Evolutionary conservation across 1,139 yeast genomes (phyloP), one percentile per base, ranked within the genome.

Genomic region (Debaryomyces sp.): DNA sequence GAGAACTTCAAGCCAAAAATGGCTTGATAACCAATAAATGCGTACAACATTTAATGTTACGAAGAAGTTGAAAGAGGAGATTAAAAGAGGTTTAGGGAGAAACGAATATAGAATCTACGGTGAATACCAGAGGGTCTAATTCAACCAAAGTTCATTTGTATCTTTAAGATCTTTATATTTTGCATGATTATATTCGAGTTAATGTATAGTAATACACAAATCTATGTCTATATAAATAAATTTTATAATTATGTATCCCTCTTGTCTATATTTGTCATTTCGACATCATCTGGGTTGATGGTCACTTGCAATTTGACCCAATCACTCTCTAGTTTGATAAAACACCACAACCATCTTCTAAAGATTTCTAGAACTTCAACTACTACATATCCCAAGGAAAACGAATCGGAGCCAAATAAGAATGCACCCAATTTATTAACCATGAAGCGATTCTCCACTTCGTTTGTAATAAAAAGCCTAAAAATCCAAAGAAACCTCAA

Each of bases 331-430:
- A 91, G 71, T 63, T 95, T 86, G 61, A 92, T 73, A 57, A 89
- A 81, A 45, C 92, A 82, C 99, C 99, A 94, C 50, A 90, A 68
- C 83, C 94, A 89, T 58, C 99, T 77, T 67, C 99, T 78, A 9
- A 84, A 57, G 9, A 94, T 75, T 64, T 94, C 99, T 47, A 91
- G 67, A 8, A 81, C 59, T 59, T 92, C 96, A 45, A 89, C 66
- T 6, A 77, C 62, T 51, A 86, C 84, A 56, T 80, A 75, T 1
- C 94, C 95, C 22, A 77, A 67, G 23, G 84, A 80, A 55, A 75
- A 81, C 23, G 82, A 70, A 58, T 71, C 76, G 55, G 68, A 74
- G 32, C 72, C 77, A 58, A 72, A 76, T 45, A 76, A 60, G 43
- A 75, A 73, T 13, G 43, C 36, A 12, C 36, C 43, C n/a, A 30